Conservation (phyloP, 257 asterid species). For the Solanum phureja region DNA sequence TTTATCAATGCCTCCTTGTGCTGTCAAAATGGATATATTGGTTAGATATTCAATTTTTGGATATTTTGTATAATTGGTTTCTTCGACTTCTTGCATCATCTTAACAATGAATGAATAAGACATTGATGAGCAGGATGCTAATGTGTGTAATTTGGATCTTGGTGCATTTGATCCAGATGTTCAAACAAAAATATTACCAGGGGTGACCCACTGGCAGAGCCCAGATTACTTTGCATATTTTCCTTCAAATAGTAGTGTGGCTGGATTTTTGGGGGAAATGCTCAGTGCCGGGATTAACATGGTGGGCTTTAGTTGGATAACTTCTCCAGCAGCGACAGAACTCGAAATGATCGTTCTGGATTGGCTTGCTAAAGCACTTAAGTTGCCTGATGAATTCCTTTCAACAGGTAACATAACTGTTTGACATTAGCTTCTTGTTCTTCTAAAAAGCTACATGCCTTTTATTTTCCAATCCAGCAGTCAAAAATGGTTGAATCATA, state of each 20-base stretch:
- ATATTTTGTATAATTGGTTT: background rate
- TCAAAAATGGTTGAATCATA: background rate
- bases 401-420: slow-evolving; percentile 43
- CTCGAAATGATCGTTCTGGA: slow-evolving; percentile 86
- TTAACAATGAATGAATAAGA: background rate
- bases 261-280: slow-evolving; percentile 95
- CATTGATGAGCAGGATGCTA: background rate
- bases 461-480: background rate
- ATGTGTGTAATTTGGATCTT: background rate
- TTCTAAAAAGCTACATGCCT: background rate
- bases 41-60: background rate
- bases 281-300: slow-evolving; percentile 86
- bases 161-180: slow-evolving; percentile 40
- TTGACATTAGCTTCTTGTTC: background rate
- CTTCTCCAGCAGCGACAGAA: slow-evolving; percentile 97
- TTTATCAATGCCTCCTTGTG: background rate
- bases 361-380: slow-evolving; percentile 90
- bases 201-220: slow-evolving; percentile 98
- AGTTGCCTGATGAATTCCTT: slow-evolving; percentile 60
- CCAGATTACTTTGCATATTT: slow-evolving; percentile 80
- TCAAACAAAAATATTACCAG: slow-evolving; percentile 69
- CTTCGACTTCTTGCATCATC: background rate
- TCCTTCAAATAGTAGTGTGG: slow-evolving; percentile 79
- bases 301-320: slow-evolving; percentile 98
- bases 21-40: background rate